Base-by-base conservation (phyloP, 371 early-diverging fungal species). In the Mucor racemosus region DNA sequence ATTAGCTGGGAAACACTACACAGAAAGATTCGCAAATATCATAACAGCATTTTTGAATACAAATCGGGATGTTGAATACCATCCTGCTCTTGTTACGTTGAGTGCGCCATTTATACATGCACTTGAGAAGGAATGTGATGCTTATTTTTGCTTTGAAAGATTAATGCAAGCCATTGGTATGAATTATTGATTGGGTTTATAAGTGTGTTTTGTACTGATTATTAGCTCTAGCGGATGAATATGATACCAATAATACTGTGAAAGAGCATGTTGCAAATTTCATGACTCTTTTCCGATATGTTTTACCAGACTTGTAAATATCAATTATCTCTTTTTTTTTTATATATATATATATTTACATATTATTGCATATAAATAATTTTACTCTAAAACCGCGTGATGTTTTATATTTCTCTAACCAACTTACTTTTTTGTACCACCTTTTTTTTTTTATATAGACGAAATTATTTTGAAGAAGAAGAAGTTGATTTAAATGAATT, bases 381-480 rank as follows among this genome's bases (percentile, higher is more conserved):
- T 17, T 44, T 50, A 21, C 50, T 50, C 50, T 50, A 36, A 60
- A 67, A 56, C 39, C 38, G 31, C 60, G 40, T 60, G 34, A 41
- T 58, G n/a, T 54, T 41, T 34, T 50, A 19, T 50, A 9, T 9
- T 26, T 50, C 50, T 21, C 50, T 26, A 50, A 50, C 50, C 50
- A 50, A 21, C 50, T 58, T 44, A 31, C 26, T 26, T 34, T 13
- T 44, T 60, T 59, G 60, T 56, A 19, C 46, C 21, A 50, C 39
- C 44, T 57, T 26, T 26, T 17, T 26, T 26, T 26, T 26, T 26
- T 26, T 26, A 26, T 26, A 26, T 56, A 75, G 76, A 26, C 84
- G 89, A 69, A 91, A 87, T 70, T 93, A 92, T 76, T 94, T 95
- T 79, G 93, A 94, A 74, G 96, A 95, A 61, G 96, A 95, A 64